These are phyloP conservation scores for Pyracantha coccinea DNA, from an alignment of 331 rosid species.

Conservation along the genomic window DNA sequence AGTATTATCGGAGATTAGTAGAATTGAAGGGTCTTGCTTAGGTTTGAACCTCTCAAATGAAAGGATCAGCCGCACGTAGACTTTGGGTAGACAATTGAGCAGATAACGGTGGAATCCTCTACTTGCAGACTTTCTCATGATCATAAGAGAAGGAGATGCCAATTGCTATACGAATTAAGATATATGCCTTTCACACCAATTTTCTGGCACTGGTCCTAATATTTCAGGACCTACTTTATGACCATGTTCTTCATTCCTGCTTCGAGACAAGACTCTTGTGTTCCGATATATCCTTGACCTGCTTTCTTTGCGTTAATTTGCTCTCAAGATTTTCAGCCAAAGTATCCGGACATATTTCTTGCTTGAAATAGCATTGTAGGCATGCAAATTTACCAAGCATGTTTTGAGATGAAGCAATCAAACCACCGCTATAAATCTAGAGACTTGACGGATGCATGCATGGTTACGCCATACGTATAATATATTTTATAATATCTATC, in stretches of 20 bases:
- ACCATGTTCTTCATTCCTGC: background rate
- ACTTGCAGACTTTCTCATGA: background rate
- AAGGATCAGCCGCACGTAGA: background rate
- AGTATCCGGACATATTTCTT: background rate
- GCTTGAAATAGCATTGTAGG: too few species aligned
- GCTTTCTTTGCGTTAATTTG: background rate
- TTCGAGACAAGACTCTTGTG: background rate
- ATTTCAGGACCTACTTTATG: background rate
- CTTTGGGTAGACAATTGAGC: slow-evolving; percentile 5
- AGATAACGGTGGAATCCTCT: slow-evolving; percentile 2
- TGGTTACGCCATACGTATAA: background rate
- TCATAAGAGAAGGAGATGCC: background rate
- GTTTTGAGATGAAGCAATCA: slow-evolving; percentile 8
- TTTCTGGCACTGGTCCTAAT: slow-evolving; percentile 1
- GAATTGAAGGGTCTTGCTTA: background rate
- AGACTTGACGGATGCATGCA: background rate
- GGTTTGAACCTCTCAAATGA: slow-evolving; percentile 2
- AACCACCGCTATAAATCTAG: background rate
- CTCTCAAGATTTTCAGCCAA: background rate
- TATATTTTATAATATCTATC: too few species aligned
- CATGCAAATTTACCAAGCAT: too few species aligned
- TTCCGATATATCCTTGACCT: background rate
- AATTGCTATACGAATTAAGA: background rate
- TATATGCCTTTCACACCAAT: background rate
- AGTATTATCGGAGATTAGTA: background rate